Evolutionary conservation across 352 stramenopile genomes (phyloP), one percentile per base, ranked within the genome.

Genomic region (Phytophthora pistaciae): DNA sequence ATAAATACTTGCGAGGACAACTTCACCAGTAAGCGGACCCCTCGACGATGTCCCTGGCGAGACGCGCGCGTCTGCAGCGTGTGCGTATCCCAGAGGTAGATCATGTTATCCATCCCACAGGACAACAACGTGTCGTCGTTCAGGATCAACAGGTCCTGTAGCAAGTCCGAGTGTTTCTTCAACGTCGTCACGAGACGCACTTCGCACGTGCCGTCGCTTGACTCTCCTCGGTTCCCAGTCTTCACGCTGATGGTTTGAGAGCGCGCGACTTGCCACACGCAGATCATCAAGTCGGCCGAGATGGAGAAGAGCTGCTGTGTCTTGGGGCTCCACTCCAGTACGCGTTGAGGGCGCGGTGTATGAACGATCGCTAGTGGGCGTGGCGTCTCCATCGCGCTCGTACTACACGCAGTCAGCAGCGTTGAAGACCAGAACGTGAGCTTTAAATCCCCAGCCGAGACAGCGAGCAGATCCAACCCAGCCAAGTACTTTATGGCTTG

Each of bases 81-180:
- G 18, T 76, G 60, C 2, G 84, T 83, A 61, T 95, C 87, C 87
- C 87, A 95, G 31, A 93, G 46, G 56, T 85, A 82, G 58, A 95
- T 93, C 54, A 89, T 78, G 38, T 72, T 85, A 61, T 95, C 87
- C 87, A 95, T 95, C 20, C 84, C 83, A 36, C 87, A 95, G 2
- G 84, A 92, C 3, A 95, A 40, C 2, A 95, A 63, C 0, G 74
- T 91, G 46, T 93, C 87, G 8, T 73, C 31, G 59, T 95, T 95
- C 56, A 95, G 82, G 54, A 93, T 40, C 23, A 95, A 60, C 40
- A 95, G 59, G 54, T 93, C 85, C 64, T 95, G 87, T 1, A 93
- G 72, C 29, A 95, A 57, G 52, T 95, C 87, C 0, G 74, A 84
- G 73, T 95, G 87, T 40, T 87, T 82, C 52, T 91, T 90, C 18